These are phyloP conservation scores for Fusarium incarnatum DNA, from an alignment of 2,329 filamentous ascomycete species.

Conservation along the genomic window DNA sequence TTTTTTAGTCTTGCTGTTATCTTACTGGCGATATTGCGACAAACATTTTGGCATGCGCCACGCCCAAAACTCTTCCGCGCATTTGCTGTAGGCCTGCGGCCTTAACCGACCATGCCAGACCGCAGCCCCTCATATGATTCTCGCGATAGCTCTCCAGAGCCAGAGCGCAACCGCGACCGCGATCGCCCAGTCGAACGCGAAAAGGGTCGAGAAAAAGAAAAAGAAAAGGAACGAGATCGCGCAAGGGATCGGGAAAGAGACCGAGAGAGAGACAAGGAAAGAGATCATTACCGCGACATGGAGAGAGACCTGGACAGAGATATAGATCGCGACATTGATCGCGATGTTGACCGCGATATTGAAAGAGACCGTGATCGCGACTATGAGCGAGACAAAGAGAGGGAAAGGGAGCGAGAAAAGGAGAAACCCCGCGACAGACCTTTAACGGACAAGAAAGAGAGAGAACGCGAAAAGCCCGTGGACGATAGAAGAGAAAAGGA, in stretches of 20 bases:
- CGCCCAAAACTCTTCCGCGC: constrained; percentile 3
- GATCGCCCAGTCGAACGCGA: constrained; percentile 20
- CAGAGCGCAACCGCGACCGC: constrained; percentile 34
- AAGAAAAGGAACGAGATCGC: constrained; percentile 1
- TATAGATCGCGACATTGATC: constrained; percentile 8
- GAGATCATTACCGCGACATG: constrained; percentile 14
- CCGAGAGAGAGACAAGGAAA: constrained; percentile 14
- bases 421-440: constrained; percentile 15
- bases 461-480: background rate
- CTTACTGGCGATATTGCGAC: constrained; percentile 19
- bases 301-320: constrained; percentile 12
- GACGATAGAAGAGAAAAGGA: constrained; percentile 2
- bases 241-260: constrained; percentile 8
- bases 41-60: constrained; percentile 37
- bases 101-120: constrained; percentile 39
- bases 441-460: background rate
- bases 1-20: background rate
- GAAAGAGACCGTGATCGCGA: constrained; percentile 5
- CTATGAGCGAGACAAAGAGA: constrained; percentile 11
- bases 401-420: constrained; percentile 14
- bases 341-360: constrained; percentile 14
- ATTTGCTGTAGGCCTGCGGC: constrained; percentile 25
- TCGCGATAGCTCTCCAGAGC: constrained; percentile 40
- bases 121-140: constrained; percentile 40
- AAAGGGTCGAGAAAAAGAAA: background rate